phyloP scores from a whole-genome alignment of 164 flowering plant species.

The Kalanchoe fedtschenkoi region DNA sequence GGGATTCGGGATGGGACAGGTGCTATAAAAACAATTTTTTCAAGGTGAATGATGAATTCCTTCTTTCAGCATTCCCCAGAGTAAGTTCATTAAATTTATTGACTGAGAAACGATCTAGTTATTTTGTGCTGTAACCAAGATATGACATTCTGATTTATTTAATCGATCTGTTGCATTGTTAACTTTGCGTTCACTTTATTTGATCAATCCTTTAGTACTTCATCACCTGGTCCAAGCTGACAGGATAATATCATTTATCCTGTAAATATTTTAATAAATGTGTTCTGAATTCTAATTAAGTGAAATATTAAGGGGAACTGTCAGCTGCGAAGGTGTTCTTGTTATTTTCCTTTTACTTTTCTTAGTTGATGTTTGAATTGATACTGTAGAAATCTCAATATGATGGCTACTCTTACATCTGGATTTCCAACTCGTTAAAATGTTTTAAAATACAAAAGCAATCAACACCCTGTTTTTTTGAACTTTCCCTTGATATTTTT shows the following conservation, averaged over 20 bases:
- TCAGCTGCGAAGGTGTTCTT: too few species aligned
- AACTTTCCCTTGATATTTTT: too few species aligned
- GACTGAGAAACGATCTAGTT: too few species aligned
- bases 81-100: not conserved
- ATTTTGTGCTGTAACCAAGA: too few species aligned
- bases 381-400: not conserved
- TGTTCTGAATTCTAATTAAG: too few species aligned
- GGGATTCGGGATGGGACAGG: conserved; percentile 63
- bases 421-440: not conserved
- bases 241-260: too few species aligned
- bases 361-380: not conserved
- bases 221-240: not conserved
- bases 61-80: conserved; percentile 2
- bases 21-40: conserved; percentile 53
- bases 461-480: not conserved
- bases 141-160: not conserved
- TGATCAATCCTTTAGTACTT: not conserved
- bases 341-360: not conserved
- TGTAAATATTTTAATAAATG: too few species aligned
- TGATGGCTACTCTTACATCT: not conserved
- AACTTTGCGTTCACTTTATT: not conserved
- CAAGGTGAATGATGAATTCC: conserved; percentile 11
- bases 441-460: not conserved
- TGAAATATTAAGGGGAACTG: too few species aligned
- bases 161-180: not conserved